Evolutionary conservation across 75 land plant genomes (phyloP), one percentile per base, ranked within the genome.

Genomic region (Sequoia sempervirens): DNA sequence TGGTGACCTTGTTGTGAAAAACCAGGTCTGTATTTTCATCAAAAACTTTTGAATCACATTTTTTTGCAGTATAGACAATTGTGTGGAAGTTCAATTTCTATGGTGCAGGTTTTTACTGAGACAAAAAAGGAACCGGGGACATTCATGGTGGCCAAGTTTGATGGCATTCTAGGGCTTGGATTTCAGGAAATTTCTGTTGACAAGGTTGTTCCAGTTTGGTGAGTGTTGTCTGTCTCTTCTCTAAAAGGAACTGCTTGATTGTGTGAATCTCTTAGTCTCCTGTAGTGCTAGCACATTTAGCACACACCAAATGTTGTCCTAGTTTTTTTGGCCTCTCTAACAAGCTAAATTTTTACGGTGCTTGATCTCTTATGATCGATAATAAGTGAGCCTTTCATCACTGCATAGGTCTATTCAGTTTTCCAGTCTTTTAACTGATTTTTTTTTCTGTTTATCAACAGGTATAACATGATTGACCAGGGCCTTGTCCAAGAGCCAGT

Each of bases 111-210:
- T 23, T 97, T 97, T 79, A 90, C 96, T 32, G 99, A 97, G 84
- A 92, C 95, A 15, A 96, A 96, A 37, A 80, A 84, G 41, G 98
- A 97, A 80, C 88, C 92, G 58, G 89, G 95, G 70, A 85, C 91
- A 41, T 97, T 97, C 81, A 3, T 91, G 12, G 58, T 91, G 37
- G 95, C 96, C 36, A 96, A 92, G 83, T 97, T 97, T 83, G 99
- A 96, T 87, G 99, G 99, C 26, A 92, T 97, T 58, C 88, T 97
- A 81, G 99, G 99, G 40, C 96, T 97, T 82, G 99, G 99, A 13
- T 97, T 97, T 85, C 89, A 88, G 58, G 94, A 92, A 80, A 96
- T 96, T 40, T 87, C 99, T n/a, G 94, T 91, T 37, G 96, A 87
- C 75, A 83, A 91, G 82, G 94, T 86, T 69, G 84, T 83, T 34